These are phyloP conservation scores for Massariosphaeria phaeospora DNA, from an alignment of 495 filamentous ascomycete species.

Conservation along the genomic window DNA sequence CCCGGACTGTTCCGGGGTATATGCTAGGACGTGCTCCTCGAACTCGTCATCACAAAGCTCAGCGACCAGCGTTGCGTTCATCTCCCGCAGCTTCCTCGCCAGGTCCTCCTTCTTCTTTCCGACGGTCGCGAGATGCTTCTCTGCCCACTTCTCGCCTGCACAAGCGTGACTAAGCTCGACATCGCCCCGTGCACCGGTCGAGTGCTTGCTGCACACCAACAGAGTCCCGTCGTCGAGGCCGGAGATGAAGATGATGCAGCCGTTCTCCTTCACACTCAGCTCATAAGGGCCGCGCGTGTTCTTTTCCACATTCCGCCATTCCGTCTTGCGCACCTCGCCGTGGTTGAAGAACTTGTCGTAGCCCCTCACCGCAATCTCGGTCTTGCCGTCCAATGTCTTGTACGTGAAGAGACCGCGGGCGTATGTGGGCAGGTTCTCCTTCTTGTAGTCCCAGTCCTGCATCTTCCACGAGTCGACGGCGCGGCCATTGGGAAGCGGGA, in stretches of 20 bases:
- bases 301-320: constrained; percentile 72
- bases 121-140: constrained; percentile 66
- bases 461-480: constrained; percentile 87
- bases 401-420: constrained; percentile 90
- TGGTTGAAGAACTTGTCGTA: constrained; percentile 99
- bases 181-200: constrained; percentile 71
- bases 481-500: constrained; percentile 54
- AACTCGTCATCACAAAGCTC: constrained; percentile 95
- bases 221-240: constrained; percentile 82
- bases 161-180: constrained; percentile 70
- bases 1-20: constrained; percentile 75
- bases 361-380: constrained; percentile 78
- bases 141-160: constrained; percentile 79
- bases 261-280: constrained; percentile 94
- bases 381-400: constrained; percentile 52
- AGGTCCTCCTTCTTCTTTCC: constrained; percentile 75
- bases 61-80: constrained; percentile 89
- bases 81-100: constrained; percentile 63
- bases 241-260: constrained; percentile 96
- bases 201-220: constrained; percentile 96
- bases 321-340: constrained; percentile 68
- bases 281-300: constrained; percentile 88
- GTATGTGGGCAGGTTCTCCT: constrained; percentile 73
- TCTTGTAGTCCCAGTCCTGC: constrained; percentile 93
- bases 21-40: constrained; percentile 94